Conservation (phyloP, 805 yeast genomes). For the Lachancea dasiensis region DNA sequence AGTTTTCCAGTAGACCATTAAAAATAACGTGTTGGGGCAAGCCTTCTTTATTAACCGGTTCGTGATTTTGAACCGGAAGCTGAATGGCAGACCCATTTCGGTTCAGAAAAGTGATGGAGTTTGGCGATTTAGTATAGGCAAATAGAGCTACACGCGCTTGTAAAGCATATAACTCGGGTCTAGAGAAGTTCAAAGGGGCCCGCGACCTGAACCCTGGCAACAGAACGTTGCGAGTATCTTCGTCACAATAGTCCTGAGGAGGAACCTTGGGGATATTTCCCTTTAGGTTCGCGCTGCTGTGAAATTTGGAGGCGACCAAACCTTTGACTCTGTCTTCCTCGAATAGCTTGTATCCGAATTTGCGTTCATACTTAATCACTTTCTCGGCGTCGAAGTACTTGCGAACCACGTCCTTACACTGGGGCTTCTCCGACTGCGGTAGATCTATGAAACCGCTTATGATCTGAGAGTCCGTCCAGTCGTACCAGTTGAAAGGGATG, state of each 20-base stretch:
- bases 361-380: slow-evolving; percentile 18
- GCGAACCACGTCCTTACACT: slow-evolving; percentile 22
- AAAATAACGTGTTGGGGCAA: slow-evolving; percentile 8
- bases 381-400: slow-evolving; percentile 20
- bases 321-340: slow-evolving; percentile 19
- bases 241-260: slow-evolving; percentile 4
- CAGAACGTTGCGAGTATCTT: slow-evolving; percentile 3
- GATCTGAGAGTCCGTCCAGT: slow-evolving; percentile 42
- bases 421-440: slow-evolving; percentile 25
- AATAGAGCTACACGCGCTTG: slow-evolving; percentile 9
- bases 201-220: slow-evolving; percentile 10
- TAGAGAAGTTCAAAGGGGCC: slow-evolving; percentile 7
- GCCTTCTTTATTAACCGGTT: neutral
- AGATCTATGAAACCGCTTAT: slow-evolving; percentile 35
- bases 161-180: slow-evolving; percentile 11
- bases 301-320: slow-evolving; percentile 14
- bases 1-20: slow-evolving; percentile 10
- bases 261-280: neutral
- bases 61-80: slow-evolving; percentile 1
- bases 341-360: slow-evolving; percentile 20
- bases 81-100: slow-evolving; percentile 8
- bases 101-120: slow-evolving; percentile 10
- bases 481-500: slow-evolving; percentile 52
- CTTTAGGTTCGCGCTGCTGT: slow-evolving; percentile 1
- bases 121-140: slow-evolving; percentile 3